These are phyloP conservation scores for Alternaria sp. DNA, from an alignment of 2,329 filamentous ascomycete genomes.

Conservation along the genomic window DNA sequence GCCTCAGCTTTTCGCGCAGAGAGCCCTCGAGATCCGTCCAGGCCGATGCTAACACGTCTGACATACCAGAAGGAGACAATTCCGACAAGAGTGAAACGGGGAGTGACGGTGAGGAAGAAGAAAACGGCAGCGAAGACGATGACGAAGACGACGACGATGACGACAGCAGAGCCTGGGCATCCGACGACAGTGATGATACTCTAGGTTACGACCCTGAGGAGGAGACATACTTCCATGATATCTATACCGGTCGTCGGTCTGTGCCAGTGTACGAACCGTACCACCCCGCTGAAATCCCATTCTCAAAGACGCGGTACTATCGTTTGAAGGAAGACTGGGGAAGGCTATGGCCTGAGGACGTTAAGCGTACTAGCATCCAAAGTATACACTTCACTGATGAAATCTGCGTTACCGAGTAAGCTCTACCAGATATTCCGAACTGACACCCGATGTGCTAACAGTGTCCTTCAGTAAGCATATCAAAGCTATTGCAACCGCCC, in stretches of 20 bases:
- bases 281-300: not conserved
- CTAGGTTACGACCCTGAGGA: too few species aligned
- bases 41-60: not conserved
- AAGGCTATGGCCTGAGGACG: fast-evolving
- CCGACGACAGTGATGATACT: not conserved
- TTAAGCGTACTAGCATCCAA: not conserved
- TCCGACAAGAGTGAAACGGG: not conserved
- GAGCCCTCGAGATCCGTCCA: not conserved
- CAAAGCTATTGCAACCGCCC: not conserved
- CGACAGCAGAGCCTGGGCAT: not conserved
- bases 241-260: not conserved
- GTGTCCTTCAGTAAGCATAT: not conserved
- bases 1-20: not conserved
- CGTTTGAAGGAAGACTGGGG: not conserved
- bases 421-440: not conserved
- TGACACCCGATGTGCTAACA: not conserved
- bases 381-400: not conserved
- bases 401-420: not conserved
- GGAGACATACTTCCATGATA: not conserved
- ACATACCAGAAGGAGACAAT: not conserved
- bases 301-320: fast-evolving
- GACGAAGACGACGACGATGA: not conserved
- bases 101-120: not conserved
- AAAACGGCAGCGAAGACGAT: not conserved
- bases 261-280: not conserved